Conservation (phyloP, 2,329 filamentous ascomycete genomes). For the Alternaria conjuncta region DNA sequence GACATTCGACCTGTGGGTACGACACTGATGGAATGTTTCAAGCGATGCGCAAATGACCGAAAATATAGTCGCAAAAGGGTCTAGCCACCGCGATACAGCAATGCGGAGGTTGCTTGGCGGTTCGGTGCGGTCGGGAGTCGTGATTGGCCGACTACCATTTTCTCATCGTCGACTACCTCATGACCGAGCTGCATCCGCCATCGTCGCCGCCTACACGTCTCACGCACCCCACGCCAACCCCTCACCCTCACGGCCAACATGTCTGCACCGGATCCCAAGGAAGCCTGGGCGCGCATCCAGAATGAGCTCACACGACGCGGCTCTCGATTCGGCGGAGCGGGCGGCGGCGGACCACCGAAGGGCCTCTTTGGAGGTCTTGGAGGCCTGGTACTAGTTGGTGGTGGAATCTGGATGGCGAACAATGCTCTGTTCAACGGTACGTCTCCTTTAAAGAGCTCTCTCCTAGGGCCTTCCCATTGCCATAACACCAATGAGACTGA, state of each 20-base stretch:
- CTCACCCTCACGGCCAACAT: slow-evolving; percentile 27
- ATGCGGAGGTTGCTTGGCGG: slow-evolving; percentile 25
- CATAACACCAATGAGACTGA: slow-evolving; percentile 23
- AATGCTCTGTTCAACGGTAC: slow-evolving; percentile 74
- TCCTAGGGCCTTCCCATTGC: not conserved
- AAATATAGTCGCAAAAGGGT: not conserved
- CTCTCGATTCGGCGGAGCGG: slow-evolving; percentile 56
- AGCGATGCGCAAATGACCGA: not conserved
- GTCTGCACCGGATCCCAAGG: slow-evolving; percentile 62
- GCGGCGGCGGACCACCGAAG: slow-evolving; percentile 56
- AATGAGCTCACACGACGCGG: slow-evolving; percentile 60
- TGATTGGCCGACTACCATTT: slow-evolving; percentile 36
- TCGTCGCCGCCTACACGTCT: slow-evolving; percentile 33
- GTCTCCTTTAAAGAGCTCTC: slow-evolving; percentile 11
- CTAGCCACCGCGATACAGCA: slow-evolving; percentile 9
- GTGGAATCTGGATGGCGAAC: slow-evolving; percentile 62
- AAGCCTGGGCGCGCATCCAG: slow-evolving; percentile 71
- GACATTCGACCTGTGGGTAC: not conserved
- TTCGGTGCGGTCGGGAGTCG: slow-evolving; percentile 26
- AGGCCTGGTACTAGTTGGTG: slow-evolving; percentile 61
- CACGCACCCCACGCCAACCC: slow-evolving; percentile 42
- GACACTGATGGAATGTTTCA: not conserved
- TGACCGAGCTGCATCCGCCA: slow-evolving; percentile 28
- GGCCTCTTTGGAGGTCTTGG: slow-evolving; percentile 63
- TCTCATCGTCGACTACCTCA: slow-evolving; percentile 40